These are phyloP conservation scores for Pythium rhizo-oryzae DNA, from an alignment of 352 stramenopile species.

Conservation along the genomic window DNA sequence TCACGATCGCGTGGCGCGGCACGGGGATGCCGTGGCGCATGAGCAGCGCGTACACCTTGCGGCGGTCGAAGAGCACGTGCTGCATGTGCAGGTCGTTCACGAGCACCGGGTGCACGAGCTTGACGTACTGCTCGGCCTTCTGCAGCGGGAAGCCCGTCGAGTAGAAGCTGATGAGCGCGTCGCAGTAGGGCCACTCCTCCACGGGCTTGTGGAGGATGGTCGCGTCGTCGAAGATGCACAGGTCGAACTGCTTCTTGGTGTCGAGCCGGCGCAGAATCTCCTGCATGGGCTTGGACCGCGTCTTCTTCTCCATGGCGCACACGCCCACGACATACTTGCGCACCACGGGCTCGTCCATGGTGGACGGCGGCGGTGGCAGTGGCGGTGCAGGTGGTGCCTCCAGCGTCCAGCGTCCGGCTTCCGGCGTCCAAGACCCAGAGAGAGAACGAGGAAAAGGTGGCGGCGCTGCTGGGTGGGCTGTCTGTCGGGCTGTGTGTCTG, in stretches of 20 bases:
- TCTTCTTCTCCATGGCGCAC: conserved; percentile 99
- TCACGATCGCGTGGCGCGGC: conserved; percentile 95
- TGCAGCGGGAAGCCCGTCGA: conserved; percentile 97
- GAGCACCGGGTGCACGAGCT: conserved; percentile 93
- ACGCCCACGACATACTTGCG: conserved; percentile 93
- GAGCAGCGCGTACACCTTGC: conserved; percentile 95
- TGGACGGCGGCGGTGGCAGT: too few relatives aligned
- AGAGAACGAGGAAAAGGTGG: too few relatives aligned
- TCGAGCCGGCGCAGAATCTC: conserved; percentile 96
- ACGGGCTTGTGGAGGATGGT: conserved; percentile 95
- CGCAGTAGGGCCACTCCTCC: conserved; percentile 93
- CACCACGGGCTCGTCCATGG: conserved; percentile 31
- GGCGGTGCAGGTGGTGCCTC: too few relatives aligned
- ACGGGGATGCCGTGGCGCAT: conserved; percentile 93
- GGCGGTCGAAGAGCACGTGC: conserved; percentile 94
- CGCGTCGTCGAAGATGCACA: conserved; percentile 98
- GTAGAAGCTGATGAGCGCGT: conserved; percentile 99
- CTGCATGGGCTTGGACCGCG: conserved; percentile 93
- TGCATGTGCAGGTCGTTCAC: conserved; percentile 98
- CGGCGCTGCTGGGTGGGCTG: neutral
- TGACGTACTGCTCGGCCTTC: conserved; percentile 98
- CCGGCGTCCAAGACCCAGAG: neutral
- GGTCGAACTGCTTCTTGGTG: conserved; percentile 94
- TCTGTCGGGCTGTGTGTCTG: neutral
- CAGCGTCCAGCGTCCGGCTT: too few relatives aligned